Percentiles rank a stretch among this genome's conserved stretches.
These are phyloP conservation scores for Fusarium secorum DNA, from an alignment of 2,329 filamentous ascomycete genomes.

Conservation along the genomic window DNA sequence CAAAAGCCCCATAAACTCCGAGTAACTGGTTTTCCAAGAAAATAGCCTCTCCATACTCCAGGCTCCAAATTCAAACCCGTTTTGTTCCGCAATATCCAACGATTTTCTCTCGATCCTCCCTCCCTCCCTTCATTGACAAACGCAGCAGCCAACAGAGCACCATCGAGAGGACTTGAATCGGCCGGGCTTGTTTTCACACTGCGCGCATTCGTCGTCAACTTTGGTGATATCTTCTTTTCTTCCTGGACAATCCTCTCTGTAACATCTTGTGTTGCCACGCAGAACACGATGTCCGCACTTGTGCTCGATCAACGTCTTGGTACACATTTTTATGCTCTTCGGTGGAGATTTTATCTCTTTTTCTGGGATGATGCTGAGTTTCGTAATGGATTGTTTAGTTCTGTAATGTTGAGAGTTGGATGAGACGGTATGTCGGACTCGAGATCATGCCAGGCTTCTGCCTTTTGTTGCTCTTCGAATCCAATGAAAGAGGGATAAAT, in stretches of 20 bases:
- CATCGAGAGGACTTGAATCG: constrained; percentile 47
- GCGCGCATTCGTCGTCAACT: constrained; percentile 46
- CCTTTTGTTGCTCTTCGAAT: neutral
- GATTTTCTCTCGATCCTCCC: neutral
- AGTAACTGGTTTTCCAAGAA: neutral
- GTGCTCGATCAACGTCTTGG: constrained; percentile 46
- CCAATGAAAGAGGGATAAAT: neutral
- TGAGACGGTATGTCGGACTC: neutral
- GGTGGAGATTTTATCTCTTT: neutral
- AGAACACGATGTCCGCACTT: constrained; percentile 48
- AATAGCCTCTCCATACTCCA: constrained; percentile 5
- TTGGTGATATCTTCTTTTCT: constrained; percentile 44
- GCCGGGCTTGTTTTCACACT: constrained; percentile 45
- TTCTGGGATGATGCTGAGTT: neutral
- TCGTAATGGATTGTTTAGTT: neutral
- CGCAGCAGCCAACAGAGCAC: constrained; percentile 49
- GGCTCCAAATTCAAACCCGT: constrained; percentile 12
- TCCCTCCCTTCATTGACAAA: constrained; percentile 34
- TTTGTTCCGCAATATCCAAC: constrained; percentile 3
- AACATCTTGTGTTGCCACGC: constrained; percentile 49
- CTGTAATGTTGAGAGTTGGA: neutral
- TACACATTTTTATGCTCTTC: constrained; percentile 44
- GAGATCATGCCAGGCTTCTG: neutral
- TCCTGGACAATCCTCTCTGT: constrained; percentile 43
- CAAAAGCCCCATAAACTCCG: neutral